A percentile compares a stretch with the other conserved stretches of the same genome.
Evolutionary conservation across 441 rosid genomes (phyloP).

Genomic region (Aquilaria agallochum): DNA sequence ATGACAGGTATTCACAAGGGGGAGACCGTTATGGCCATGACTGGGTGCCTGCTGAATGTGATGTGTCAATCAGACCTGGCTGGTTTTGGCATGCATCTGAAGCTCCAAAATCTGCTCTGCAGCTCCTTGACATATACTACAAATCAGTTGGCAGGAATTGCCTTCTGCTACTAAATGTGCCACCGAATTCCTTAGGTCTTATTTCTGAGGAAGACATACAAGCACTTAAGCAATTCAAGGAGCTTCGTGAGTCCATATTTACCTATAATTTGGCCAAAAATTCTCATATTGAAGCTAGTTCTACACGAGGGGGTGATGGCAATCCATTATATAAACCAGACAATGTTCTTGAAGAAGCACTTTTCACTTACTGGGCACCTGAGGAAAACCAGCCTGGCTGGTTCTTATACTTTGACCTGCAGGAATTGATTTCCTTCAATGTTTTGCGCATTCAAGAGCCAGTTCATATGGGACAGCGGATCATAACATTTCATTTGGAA

Average conservation of each 20-base stretch:
- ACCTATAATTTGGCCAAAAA: slow-evolving; percentile 48
- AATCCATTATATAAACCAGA: slow-evolving; percentile 26
- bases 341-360: slow-evolving; percentile 60
- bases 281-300: slow-evolving; percentile 45
- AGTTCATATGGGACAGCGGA: slow-evolving; percentile 86
- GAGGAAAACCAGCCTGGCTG: slow-evolving; percentile 47
- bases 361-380: slow-evolving; percentile 82
- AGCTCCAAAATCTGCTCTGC: slow-evolving; percentile 62
- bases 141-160: slow-evolving; percentile 79
- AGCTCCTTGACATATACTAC: slow-evolving; percentile 76
- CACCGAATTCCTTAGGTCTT: slow-evolving; percentile 76
- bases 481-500: slow-evolving; percentile 55
- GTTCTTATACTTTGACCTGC: slow-evolving; percentile 48
- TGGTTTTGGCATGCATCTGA: slow-evolving; percentile 97
- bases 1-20: slow-evolving; percentile 44
- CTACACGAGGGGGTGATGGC: slow-evolving; percentile 40
- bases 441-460: slow-evolving; percentile 76
- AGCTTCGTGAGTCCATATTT: slow-evolving; percentile 51
- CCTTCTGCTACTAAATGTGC: slow-evolving; percentile 66
- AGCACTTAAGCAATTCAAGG: slow-evolving; percentile 62
- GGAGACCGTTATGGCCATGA: slow-evolving; percentile 77
- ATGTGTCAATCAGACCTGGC: slow-evolving; percentile 86
- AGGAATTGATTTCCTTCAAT: slow-evolving; percentile 52
- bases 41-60: slow-evolving; percentile 95
- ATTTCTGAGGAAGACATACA: slow-evolving; percentile 61